Conservation (phyloP, 495 filamentous ascomycete species). For the Geoglossum glabrum region DNA sequence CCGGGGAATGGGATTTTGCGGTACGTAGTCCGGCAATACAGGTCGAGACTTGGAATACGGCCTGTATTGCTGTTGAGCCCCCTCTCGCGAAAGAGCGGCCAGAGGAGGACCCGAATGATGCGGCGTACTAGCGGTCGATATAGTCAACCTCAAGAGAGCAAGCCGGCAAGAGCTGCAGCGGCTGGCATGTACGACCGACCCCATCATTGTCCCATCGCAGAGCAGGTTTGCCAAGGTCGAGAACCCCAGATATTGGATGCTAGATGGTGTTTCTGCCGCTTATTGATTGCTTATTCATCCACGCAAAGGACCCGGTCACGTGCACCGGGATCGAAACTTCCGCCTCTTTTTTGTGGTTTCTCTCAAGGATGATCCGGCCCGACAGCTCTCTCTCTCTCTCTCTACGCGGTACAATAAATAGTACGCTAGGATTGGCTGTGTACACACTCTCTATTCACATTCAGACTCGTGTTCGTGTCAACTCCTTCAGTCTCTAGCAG, state of each 20-base stretch:
- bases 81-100: neutral
- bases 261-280: no score
- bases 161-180: neutral
- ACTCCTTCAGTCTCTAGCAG: no score
- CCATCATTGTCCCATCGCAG: neutral
- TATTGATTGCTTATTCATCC: neutral
- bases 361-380: neutral
- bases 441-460: no score
- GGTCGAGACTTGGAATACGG: neutral
- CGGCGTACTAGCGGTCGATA: neutral
- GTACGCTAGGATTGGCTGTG: no score
- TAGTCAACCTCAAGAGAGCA: neutral
- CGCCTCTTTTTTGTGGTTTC: neutral
- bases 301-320: neutral
- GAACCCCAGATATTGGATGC: no score
- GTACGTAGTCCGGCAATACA: neutral
- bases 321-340: neutral
- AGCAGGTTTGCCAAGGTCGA: neutral
- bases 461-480: no score
- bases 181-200: neutral
- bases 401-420: no score
- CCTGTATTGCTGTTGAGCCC: neutral
- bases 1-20: neutral
- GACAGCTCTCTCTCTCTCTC: no score
- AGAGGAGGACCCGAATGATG: neutral